These are phyloP conservation scores for Phytopythium montanum DNA, from an alignment of 352 stramenopile genomes.

Conservation along the genomic window DNA sequence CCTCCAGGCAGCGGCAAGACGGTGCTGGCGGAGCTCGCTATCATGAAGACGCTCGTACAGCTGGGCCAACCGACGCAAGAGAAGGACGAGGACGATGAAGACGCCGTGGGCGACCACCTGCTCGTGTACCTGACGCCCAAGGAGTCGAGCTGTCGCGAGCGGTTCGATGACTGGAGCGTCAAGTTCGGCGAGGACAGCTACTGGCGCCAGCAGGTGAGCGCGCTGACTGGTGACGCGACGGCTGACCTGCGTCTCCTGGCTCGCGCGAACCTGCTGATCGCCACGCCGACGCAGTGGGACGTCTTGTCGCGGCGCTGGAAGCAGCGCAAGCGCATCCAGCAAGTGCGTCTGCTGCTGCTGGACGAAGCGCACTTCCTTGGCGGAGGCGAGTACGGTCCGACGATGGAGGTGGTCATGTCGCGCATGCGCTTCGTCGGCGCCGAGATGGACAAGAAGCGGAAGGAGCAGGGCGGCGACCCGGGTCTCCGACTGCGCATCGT, in stretches of 20 bases:
- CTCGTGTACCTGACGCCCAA: slow-evolving; percentile 95
- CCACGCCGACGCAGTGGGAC: slow-evolving; percentile 95
- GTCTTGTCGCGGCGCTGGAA: slow-evolving; percentile 96
- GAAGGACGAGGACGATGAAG: slow-evolving; percentile 26
- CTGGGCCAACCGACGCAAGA: slow-evolving; percentile 49
- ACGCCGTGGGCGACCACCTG: slow-evolving; percentile 54
- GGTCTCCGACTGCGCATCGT: slow-evolving; percentile 87
- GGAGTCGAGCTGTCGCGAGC: slow-evolving; percentile 58
- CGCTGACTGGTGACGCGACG: slow-evolving; percentile 93
- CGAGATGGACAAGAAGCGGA: slow-evolving; percentile 75
- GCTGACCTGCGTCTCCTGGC: slow-evolving; percentile 92
- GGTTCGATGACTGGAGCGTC: slow-evolving; percentile 77
- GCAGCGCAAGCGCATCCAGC: slow-evolving; percentile 95
- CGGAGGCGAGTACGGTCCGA: slow-evolving; percentile 81
- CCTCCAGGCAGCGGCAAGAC: slow-evolving; percentile 95
- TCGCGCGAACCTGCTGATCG: slow-evolving; percentile 91
- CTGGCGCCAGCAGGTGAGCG: slow-evolving; percentile 83
- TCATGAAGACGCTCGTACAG: slow-evolving; percentile 90
- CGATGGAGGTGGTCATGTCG: slow-evolving; percentile 97
- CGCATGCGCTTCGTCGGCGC: slow-evolving; percentile 97
- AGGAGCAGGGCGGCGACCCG: slow-evolving; percentile 18
- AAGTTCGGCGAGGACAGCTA: slow-evolving; percentile 83
- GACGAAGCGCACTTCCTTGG: slow-evolving; percentile 98
- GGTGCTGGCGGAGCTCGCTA: slow-evolving; percentile 93
- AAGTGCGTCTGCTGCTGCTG: slow-evolving; percentile 93